Percentiles rank a stretch among this genome's conserved stretches.
phyloP scores from a whole-genome alignment of 2,329 filamentous ascomycete species.

The Thelonectria discophora region DNA sequence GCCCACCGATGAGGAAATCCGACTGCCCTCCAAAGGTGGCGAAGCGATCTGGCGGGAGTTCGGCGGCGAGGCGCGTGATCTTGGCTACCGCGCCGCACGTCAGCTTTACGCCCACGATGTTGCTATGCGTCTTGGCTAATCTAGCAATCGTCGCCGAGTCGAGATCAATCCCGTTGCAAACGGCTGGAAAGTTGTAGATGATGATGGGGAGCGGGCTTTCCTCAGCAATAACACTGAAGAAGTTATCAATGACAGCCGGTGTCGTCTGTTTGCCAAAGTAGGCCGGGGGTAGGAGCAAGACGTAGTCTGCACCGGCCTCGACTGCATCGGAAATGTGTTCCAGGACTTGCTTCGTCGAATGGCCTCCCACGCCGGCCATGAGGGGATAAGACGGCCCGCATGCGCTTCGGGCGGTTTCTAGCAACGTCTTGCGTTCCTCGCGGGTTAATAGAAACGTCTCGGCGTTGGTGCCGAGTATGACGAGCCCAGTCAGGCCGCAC shows the following conservation, averaged over 20 bases:
- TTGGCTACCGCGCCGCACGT: slow-evolving; percentile 79
- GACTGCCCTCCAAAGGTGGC: slow-evolving; percentile 76
- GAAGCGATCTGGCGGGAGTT: slow-evolving; percentile 64
- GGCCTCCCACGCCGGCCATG: slow-evolving; percentile 74
- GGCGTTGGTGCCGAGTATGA: too few relatives aligned
- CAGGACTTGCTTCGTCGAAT: slow-evolving; percentile 70
- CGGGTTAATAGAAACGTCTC: too few relatives aligned
- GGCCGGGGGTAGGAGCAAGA: slow-evolving; percentile 67
- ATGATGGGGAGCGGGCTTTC: slow-evolving; percentile 65
- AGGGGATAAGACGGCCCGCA: slow-evolving; percentile 88
- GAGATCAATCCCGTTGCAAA: slow-evolving; percentile 73
- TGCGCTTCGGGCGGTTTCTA: slow-evolving; percentile 72
- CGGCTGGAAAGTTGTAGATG: slow-evolving; percentile 74
- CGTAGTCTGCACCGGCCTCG: slow-evolving; percentile 68
- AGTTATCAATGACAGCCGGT: slow-evolving; percentile 64
- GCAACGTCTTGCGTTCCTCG: slow-evolving; percentile 58
- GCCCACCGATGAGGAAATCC: slow-evolving; percentile 72
- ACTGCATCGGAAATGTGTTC: slow-evolving; percentile 68
- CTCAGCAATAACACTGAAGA: slow-evolving; percentile 66
- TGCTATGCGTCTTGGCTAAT: slow-evolving; percentile 47
- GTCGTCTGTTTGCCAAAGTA: slow-evolving; percentile 73
- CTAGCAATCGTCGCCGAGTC: slow-evolving; percentile 66
- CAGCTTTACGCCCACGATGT: slow-evolving; percentile 75
- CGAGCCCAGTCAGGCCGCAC: too few relatives aligned
- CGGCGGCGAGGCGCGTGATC: slow-evolving; percentile 66